Base-by-base conservation (phyloP, 352 stramenopile genomes). In the Phytophthora idaei region DNA sequence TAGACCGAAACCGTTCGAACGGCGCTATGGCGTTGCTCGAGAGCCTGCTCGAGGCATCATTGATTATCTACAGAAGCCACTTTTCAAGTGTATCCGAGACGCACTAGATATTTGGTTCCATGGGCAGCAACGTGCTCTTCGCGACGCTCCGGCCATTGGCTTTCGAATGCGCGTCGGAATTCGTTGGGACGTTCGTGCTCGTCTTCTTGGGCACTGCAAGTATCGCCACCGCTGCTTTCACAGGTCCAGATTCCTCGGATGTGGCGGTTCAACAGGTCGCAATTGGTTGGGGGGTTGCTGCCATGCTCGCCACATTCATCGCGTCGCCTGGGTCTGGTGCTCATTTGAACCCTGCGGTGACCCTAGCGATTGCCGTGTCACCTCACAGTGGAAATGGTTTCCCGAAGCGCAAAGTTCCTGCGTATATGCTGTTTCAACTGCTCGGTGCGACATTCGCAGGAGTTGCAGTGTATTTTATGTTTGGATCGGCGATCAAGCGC, bases 281-380 rank as follows among this genome's bases (percentile, higher is more conserved):
- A 15, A 25, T 70, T 25, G 61, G 48, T 14, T 83, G 75, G 75
- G 75, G 75, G 0, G 57, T 92, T 53, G 76, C 71, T 31, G 75
- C 86, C 14, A 72, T 73, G 9, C 61, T 92, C 12, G 75, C 80
- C 8, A 91, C 87, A 28, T 73, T 77, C 37, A 70, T 83, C 10
- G 75, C 78, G 12, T 74, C 73, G 8, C 64, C 62, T 11, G 76
- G 86, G 27, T 90, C 79, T 3, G 83, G 83, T 21, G 83, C 81
- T 2, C 85, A 93, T 61, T 69, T 92, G 39, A 93, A 93, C 65
- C 85, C 85, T 27, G 82, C 81, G 0, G 71, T 91, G 25, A 85
- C 77, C 12, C n/a, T 90, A 36, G 71, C 80, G 0, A 76, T 93
- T 56, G 72, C 77, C 2, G 21, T 89, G 3, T 71, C 87, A 10